Evolutionary conservation across 176 grass and related monocot genomes (phyloP).

Genomic region (Sorghum bicolor): Sorghum_bicolor_NCBIv3 NC_012870.2:7132001-7132500

Average conservation of each 20-base stretch:
- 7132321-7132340: conserved; percentile 75
- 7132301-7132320: conserved; percentile 63
- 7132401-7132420: conserved; percentile 61
- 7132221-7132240: conserved; percentile 64
- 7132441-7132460: conserved; percentile 76
- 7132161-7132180: conserved; percentile 60
- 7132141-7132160: conserved; percentile 62
- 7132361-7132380: conserved; percentile 71
- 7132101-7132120: conserved; percentile 42
- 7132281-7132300: conserved; percentile 68
- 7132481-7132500: conserved; percentile 49
- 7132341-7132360: conserved; percentile 76
- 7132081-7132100: conserved; percentile 51
- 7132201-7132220: conserved; percentile 52
- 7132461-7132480: conserved; percentile 58
- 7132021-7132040: not conserved
- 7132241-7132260: conserved; percentile 72
- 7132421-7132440: conserved; percentile 58
- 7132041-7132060: conserved; percentile 28
- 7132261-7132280: conserved; percentile 71
- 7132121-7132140: conserved; percentile 58
- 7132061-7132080: conserved; percentile 30
- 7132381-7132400: conserved; percentile 63
- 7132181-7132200: conserved; percentile 87
- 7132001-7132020: not conserved